phyloP scores from a whole-genome alignment of 176 grass and related monocot species.

The Leersia perrieri region DNA sequence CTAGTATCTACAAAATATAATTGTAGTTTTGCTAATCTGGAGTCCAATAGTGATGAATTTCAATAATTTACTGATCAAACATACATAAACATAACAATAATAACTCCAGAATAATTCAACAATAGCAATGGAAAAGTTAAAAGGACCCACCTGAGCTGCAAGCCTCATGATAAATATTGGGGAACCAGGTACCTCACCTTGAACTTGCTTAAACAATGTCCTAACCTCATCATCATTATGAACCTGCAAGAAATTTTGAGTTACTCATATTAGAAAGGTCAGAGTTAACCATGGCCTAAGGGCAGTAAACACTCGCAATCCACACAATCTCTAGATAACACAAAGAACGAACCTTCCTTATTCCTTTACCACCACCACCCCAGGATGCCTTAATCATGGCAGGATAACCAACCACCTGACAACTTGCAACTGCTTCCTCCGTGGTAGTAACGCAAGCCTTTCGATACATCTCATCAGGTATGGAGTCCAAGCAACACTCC shows the following conservation, averaged over 20 bases:
- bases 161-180: constrained; percentile 99
- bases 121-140: neutral
- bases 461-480: constrained; percentile 86
- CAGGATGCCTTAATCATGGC: constrained; percentile 99
- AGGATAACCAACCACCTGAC: constrained; percentile 90
- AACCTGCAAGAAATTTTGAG: constrained; percentile 54
- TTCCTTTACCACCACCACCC: constrained; percentile 98
- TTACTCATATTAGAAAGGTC: constrained; percentile 15
- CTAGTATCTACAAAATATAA: constrained; percentile 1
- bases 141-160: constrained; percentile 76
- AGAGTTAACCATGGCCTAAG: constrained; percentile 7
- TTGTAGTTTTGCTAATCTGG: neutral
- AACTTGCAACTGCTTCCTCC: constrained; percentile 92
- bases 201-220: constrained; percentile 97
- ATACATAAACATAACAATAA: constrained; percentile 6
- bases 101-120: neutral
- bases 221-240: constrained; percentile 96
- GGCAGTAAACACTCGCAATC: constrained; percentile 26
- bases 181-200: constrained; percentile 97
- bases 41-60: neutral
- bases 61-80: neutral
- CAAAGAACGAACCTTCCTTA: constrained; percentile 72
- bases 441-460: constrained; percentile 95
- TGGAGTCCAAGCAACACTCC: constrained; percentile 68
- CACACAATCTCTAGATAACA: constrained; percentile 21